Percentiles rank a stretch among this genome's conserved stretches.
Conservation (phyloP, 495 filamentous ascomycete species). For the Xylaria nigripes region DNA sequence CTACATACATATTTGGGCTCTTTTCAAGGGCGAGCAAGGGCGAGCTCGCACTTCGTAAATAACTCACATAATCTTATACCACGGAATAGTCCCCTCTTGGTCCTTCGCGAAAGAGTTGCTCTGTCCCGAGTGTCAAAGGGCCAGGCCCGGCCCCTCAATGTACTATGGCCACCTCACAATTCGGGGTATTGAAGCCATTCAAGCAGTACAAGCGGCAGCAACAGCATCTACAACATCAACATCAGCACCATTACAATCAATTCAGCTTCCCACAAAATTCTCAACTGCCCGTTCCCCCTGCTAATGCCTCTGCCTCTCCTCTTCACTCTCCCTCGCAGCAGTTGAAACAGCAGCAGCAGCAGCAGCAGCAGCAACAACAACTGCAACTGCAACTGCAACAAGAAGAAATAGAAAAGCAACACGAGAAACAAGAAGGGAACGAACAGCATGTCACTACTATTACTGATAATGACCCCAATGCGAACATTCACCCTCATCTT, state of each 20-base stretch:
- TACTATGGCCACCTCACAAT: slow-evolving; percentile 18
- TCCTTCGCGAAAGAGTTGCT: neutral
- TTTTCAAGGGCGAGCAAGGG: no score
- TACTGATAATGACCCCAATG: neutral
- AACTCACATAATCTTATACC: no score
- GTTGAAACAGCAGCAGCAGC: neutral
- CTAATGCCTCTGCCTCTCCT: neutral
- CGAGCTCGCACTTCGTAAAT: no score
- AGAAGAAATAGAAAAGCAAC: neutral
- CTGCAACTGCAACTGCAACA: neutral
- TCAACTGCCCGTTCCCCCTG: neutral
- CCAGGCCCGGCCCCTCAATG: neutral
- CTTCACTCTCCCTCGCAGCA: slow-evolving; percentile 6
- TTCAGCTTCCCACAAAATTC: slow-evolving; percentile 10
- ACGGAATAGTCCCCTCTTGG: neutral
- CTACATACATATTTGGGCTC: no score
- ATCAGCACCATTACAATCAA: neutral
- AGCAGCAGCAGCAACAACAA: neutral
- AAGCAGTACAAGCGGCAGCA: slow-evolving; percentile 21
- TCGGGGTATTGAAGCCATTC: slow-evolving; percentile 13
- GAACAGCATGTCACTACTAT: neutral
- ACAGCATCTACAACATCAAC: neutral
- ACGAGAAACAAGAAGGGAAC: neutral
- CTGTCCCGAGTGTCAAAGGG: neutral
- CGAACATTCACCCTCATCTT: slow-evolving; percentile 10